Evolutionary conservation across 164 flowering plant species (phyloP).

Genomic region (Magnolia sinica): DNA sequence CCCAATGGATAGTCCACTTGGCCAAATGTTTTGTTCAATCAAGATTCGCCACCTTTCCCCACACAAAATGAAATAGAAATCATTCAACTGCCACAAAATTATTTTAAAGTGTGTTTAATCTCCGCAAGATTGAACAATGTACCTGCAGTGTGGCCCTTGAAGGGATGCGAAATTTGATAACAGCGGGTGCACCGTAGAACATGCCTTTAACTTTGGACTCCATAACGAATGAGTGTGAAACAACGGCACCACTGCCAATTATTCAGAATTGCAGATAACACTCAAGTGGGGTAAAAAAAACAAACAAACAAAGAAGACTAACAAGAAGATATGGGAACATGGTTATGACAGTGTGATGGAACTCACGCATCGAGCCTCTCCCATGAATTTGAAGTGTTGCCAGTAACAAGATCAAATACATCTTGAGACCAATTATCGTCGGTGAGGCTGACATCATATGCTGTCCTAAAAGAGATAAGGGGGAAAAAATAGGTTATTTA

Average conservation of each 20-base stretch:
- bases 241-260: conserved; percentile 55
- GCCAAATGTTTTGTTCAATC: too few species aligned
- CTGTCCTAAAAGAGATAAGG: conserved; percentile 53
- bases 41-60: too few species aligned
- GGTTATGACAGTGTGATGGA: background rate
- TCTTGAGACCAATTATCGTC: conserved; percentile 82
- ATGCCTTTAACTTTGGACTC: conserved; percentile 63
- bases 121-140: too few species aligned
- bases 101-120: too few species aligned
- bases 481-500: background rate
- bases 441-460: conserved; percentile 72
- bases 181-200: conserved; percentile 73
- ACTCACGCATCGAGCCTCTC: conserved; percentile 95
- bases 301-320: background rate
- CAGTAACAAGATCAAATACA: conserved; percentile 55
- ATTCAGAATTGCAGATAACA: background rate
- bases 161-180: conserved; percentile 78
- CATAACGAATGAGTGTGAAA: conserved; percentile 81
- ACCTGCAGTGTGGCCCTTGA: conserved; percentile 84
- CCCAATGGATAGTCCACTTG: too few species aligned
- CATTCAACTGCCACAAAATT: too few species aligned
- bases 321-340: too few species aligned
- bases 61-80: too few species aligned
- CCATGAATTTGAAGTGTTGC: conserved; percentile 79
- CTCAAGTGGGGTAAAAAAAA: background rate